These are phyloP conservation scores for Fusarium solani-melongenae DNA, from an alignment of 2,329 filamentous ascomycete genomes.

Conservation along the genomic window DNA sequence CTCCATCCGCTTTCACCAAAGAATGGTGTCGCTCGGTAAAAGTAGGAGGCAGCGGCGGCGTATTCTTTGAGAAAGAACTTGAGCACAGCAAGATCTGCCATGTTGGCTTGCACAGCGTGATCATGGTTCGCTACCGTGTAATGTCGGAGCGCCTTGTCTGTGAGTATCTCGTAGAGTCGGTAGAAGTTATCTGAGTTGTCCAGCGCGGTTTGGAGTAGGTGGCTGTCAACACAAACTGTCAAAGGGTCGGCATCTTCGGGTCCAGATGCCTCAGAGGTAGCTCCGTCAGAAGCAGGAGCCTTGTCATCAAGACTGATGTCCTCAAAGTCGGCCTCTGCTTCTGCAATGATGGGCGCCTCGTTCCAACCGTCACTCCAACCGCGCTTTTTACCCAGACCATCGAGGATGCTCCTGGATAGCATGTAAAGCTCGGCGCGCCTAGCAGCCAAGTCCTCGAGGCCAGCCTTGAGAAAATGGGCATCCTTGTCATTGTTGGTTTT, in stretches of 20 bases:
- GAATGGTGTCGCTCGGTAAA: slow-evolving; percentile 80
- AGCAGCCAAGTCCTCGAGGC: slow-evolving; percentile 84
- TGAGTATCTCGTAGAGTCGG: slow-evolving; percentile 78
- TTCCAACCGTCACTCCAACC: slow-evolving; percentile 85
- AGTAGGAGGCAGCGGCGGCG: slow-evolving; percentile 77
- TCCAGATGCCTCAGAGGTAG: slow-evolving; percentile 14
- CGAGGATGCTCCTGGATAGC: slow-evolving; percentile 82
- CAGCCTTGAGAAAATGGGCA: slow-evolving; percentile 67
- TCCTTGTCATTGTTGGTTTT: slow-evolving; percentile 55
- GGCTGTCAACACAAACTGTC: slow-evolving; percentile 53
- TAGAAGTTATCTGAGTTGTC: slow-evolving; percentile 73
- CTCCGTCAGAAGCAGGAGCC: slow-evolving; percentile 19
- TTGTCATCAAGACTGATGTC: slow-evolving; percentile 66
- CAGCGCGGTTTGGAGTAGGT: slow-evolving; percentile 70
- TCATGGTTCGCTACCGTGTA: slow-evolving; percentile 82
- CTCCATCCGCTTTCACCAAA: slow-evolving; percentile 85
- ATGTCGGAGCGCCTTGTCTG: slow-evolving; percentile 84
- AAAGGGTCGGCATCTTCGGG: slow-evolving; percentile 34
- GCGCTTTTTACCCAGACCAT: slow-evolving; percentile 75
- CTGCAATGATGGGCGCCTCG: slow-evolving; percentile 64
- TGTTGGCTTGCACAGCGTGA: slow-evolving; percentile 80
- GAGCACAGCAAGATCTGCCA: slow-evolving; percentile 87
- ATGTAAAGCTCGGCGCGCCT: slow-evolving; percentile 84
- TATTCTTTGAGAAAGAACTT: slow-evolving; percentile 83
- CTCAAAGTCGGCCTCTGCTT: slow-evolving; percentile 62